phyloP scores from a whole-genome alignment of 2,329 filamentous ascomycete species.

The Byssothecium circinans region DNA sequence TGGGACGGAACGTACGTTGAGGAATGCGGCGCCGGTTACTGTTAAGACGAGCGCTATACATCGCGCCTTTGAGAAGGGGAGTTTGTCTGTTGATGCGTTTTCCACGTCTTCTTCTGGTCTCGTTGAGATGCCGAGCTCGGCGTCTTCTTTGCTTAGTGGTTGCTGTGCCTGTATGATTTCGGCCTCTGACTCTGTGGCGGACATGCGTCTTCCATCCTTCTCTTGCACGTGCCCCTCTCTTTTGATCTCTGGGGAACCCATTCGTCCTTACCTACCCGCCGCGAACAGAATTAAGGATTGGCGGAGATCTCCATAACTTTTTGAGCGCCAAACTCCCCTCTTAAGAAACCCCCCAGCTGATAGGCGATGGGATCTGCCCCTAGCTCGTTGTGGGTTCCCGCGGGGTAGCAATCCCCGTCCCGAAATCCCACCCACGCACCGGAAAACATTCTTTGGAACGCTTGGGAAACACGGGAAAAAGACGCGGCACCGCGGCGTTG shows the following conservation, averaged over 20 bases:
- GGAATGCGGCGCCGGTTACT: constrained; percentile 31
- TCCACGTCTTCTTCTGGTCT: constrained; percentile 3
- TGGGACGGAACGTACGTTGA: constrained; percentile 29
- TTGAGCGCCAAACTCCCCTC: too few relatives aligned
- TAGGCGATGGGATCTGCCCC: too few relatives aligned
- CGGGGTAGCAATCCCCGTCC: too few relatives aligned
- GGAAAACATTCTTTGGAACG: too few relatives aligned
- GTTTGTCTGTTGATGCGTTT: not conserved
- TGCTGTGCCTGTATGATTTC: constrained; percentile 11
- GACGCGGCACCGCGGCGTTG: too few relatives aligned
- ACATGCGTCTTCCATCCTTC: not conserved
- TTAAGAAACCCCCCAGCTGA: too few relatives aligned
- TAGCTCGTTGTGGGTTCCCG: too few relatives aligned
- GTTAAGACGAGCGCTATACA: constrained; percentile 34
- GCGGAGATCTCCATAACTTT: too few relatives aligned
- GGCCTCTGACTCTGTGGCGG: constrained; percentile 6
- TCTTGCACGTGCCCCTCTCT: not conserved
- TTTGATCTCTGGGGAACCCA: not conserved
- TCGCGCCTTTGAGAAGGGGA: constrained; percentile 36
- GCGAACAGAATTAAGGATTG: too few relatives aligned
- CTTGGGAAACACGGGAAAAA: too few relatives aligned
- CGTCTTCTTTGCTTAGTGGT: constrained; percentile 10
- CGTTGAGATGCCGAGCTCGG: constrained; percentile 1
- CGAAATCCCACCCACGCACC: too few relatives aligned
- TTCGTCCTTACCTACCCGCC: too few relatives aligned